Conservation (phyloP, 306 rosid genomes). For the Castanea crenata region DNA sequence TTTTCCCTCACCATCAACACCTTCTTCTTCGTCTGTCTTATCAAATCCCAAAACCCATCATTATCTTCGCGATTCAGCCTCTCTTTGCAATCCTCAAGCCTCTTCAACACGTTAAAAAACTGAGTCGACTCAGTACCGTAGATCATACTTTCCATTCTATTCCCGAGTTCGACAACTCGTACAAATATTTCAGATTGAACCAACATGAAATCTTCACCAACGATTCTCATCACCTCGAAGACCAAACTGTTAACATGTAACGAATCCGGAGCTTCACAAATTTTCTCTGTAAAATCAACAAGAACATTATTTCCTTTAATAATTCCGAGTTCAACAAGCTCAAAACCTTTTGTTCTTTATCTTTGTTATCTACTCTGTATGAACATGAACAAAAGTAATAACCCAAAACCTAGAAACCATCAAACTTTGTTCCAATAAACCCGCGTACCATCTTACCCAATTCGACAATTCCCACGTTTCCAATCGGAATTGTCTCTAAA, state of each 20-base stretch:
- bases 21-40: conserved; percentile 28
- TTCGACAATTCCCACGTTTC: conserved; percentile 41
- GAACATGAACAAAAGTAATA: conserved; percentile 12
- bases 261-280: conserved; percentile 51
- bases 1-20: conserved; percentile 30
- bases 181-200: conserved; percentile 50
- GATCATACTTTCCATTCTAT: conserved; percentile 32
- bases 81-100: conserved; percentile 42
- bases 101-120: conserved; percentile 28
- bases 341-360: conserved; percentile 7
- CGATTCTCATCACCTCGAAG: conserved; percentile 55
- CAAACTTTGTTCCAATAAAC: conserved; percentile 50
- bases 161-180: conserved; percentile 39
- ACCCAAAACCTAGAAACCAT: conserved; percentile 45
- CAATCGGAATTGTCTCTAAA: conserved; percentile 60
- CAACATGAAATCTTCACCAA: conserved; percentile 60
- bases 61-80: conserved; percentile 49
- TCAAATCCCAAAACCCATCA: conserved; percentile 62
- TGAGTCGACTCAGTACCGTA: conserved; percentile 46
- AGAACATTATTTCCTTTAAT: conserved; percentile 39
- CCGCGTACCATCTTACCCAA: conserved; percentile 88
- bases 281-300: conserved; percentile 44
- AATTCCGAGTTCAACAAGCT: conserved; percentile 35
- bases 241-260: conserved; percentile 51
- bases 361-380: neutral